phyloP scores from a whole-genome alignment of 2,329 filamentous ascomycete genomes.

The Colletotrichum gloeosporioides region DNA sequence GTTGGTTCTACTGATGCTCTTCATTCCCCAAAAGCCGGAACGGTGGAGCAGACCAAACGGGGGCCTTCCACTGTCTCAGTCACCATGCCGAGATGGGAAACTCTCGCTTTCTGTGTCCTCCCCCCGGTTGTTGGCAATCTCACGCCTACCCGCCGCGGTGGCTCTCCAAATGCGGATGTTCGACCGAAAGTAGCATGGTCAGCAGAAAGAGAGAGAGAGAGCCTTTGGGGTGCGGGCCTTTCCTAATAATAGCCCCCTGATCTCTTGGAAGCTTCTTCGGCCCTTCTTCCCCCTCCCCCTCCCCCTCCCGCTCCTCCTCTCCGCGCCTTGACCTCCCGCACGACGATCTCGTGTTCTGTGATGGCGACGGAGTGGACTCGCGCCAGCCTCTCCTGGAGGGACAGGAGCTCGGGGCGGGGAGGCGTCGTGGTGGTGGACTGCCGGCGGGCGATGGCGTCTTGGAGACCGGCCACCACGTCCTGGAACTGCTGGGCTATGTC shows the following conservation, averaged over 20 bases:
- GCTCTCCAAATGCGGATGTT: neutral
- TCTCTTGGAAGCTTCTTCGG: neutral
- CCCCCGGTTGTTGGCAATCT: neutral
- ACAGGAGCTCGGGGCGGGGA: neutral
- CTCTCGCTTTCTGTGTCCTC: neutral
- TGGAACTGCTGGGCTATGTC: slow-evolving; percentile 27
- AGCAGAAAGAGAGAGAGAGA: neutral
- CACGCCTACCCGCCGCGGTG: neutral
- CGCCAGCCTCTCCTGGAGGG: neutral
- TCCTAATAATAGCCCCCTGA: neutral
- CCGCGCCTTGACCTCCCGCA: neutral
- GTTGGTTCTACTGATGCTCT: neutral
- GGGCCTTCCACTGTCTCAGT: neutral
- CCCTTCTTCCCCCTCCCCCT: neutral
- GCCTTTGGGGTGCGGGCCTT: neutral
- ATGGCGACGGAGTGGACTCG: neutral
- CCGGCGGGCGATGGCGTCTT: slow-evolving; percentile 15
- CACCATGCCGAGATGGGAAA: neutral
- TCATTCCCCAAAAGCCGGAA: neutral
- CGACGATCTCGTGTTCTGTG: neutral
- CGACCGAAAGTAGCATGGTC: neutral
- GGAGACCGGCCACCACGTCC: slow-evolving; percentile 40
- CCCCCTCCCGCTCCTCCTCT: neutral
- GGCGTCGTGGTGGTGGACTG: neutral
- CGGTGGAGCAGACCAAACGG: neutral